phyloP scores from a whole-genome alignment of 2,329 filamentous ascomycete species.

The Juglanconis oblonga region DNA sequence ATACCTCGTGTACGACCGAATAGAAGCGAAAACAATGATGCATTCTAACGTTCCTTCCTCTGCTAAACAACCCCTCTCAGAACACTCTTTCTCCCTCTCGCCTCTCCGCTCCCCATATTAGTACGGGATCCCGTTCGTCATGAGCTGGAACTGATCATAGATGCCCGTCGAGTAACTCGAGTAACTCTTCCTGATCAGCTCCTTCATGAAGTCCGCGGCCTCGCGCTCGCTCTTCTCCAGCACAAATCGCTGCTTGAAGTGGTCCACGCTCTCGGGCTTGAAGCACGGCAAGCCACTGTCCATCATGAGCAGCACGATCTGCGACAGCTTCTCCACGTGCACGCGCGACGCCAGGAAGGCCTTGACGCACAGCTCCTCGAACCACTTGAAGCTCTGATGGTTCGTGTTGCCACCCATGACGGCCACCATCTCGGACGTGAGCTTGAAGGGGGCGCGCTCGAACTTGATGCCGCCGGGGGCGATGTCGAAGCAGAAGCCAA shows the following conservation, averaged over 20 bases:
- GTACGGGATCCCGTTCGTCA: conserved; percentile 97
- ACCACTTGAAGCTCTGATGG: conserved; percentile 89
- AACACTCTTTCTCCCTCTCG: not conserved
- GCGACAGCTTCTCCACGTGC: conserved; percentile 82
- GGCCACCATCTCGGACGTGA: conserved; percentile 96
- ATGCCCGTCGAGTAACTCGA: conserved; percentile 87
- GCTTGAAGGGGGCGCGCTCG: conserved; percentile 96
- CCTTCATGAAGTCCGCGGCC: conserved; percentile 90
- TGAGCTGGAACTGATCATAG: conserved; percentile 96
- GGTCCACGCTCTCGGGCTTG: conserved; percentile 89
- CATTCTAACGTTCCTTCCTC: not conserved
- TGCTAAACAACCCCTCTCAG: not conserved
- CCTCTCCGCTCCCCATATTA: conserved; percentile 35
- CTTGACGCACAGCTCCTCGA: conserved; percentile 95
- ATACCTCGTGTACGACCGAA: not conserved
- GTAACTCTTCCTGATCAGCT: conserved; percentile 85
- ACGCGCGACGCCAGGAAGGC: conserved; percentile 85
- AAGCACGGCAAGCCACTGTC: conserved; percentile 96
- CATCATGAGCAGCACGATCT: conserved; percentile 92
- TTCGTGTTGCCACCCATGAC: conserved; percentile 90
- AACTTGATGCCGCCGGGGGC: conserved; percentile 96
- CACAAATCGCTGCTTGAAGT: conserved; percentile 91
- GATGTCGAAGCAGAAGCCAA: conserved; percentile 99
- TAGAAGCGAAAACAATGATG: not conserved
- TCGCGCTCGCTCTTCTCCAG: conserved; percentile 88